Base-by-base conservation (phyloP, 116 monocot genomes). In the Zostera marina region DNA sequence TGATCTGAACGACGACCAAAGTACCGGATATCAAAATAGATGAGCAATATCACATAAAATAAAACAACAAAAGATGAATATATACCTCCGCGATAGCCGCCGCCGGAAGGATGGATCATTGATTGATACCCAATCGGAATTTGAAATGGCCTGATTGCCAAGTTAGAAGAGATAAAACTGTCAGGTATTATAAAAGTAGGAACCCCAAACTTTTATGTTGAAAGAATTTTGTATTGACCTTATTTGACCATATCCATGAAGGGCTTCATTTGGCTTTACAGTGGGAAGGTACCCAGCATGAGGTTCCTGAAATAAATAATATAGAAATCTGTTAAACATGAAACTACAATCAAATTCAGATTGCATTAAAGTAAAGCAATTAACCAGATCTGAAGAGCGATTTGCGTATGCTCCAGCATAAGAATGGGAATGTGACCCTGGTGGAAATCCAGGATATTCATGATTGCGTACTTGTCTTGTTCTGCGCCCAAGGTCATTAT, bases 231-330 rank as follows among this genome's bases (percentile, higher is more conserved):
- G 41, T 52, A 53, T 4, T 4, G 49, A 81, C 77, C 81, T 78
- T 70, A 60, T 63, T 13, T 15, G 64, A 17, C 66, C 67, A 72
- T 69, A 64, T 58, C 9, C 49, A 67, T 69, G 61, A n/a, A 22
- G 32, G 62, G 58, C 41, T 0, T 25, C 56, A 13, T 44, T 58
- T 59, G 41, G 73, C 22, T 60, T 62, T 44, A 45, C 45, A 54
- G 77, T 54, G 56, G 77, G 78, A 52, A 82, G 54, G 42, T 63
- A 77, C 56, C 82, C 82, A 45, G 78, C 78, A 67, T 82, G 82
- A 61, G 82, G 75, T 61, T 58, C 78, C 78, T 82, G 66, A 65
- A 64, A 68, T n/a, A 47, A 25, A 23, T n/a, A 14, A 8, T 60
- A 10, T 21, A 46, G 11, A 23, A 41, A 22, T 11, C 46, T 9